Evolutionary conservation across 768 basidiomycete species (phyloP), one percentile per base, ranked within the genome.

Genomic region (Amanita thiersii): DNA sequence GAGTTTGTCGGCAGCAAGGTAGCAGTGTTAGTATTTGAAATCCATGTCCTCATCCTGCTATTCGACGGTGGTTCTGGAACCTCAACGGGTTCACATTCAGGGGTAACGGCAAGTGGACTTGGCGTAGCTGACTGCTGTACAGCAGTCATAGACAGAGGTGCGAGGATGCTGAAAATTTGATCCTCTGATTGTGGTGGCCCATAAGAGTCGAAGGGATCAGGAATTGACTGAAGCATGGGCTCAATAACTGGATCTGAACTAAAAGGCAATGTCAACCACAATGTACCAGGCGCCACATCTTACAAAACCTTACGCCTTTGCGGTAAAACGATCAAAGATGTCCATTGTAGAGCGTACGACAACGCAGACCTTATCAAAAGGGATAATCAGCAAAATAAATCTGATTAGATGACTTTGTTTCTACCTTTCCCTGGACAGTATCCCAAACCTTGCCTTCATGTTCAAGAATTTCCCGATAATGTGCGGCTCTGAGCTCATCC

Each of bases 391-490:
- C 47, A 37, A 46, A 23, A 26, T 46, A 44, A 21, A 32, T 12
- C n/a, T 38, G 18, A 26, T 15, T 42, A 10, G 26, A 28, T 38
- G 38, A 39, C n/a, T 30, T 1, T 12, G 6, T 50, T 18, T 58
- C 24, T 49, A 86, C 85, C 69, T 93, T 94, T 48, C 71, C 77
- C 56, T 93, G 80, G 4, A 94, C 88, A 10, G 79, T 76, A 52
- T 92, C 80, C 93, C 93, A 97, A n/a, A 90, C 84, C 59, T 94
- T 82, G 51, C 93, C 89, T 62, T 96, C 92, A 51, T 92, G 91
- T 45, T 88, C 86, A 37, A 91, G 64, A 40, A 94, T 90, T 52
- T 90, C 82, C 48, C 82, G 75, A 53, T 97, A 93, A 62, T 97
- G 90, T 5, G 74, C 69, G 5, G 68, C 75, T 55, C 93, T 94